Base-by-base conservation (phyloP, 805 yeast genomes). In the Brettanomyces anomalus region DNA sequence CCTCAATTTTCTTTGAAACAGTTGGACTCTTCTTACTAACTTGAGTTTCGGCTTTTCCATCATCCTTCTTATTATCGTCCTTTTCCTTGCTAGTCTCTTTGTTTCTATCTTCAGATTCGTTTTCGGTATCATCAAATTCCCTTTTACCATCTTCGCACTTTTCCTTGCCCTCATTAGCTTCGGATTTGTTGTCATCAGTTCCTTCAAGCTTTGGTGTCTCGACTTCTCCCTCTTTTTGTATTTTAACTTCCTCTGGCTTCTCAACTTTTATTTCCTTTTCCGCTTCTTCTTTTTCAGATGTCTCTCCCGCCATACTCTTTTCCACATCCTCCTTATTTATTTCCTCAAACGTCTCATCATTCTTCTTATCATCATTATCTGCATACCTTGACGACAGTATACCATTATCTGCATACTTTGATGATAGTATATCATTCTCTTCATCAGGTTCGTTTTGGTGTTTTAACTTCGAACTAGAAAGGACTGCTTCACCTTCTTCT, bases 231-330 rank as follows among this genome's bases (percentile, higher is more conserved):
- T 39, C 34, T 31, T 28, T 18, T 4, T n/a, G n/a, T n/a, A n/a
- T n/a, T n/a, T 41, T 32, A 48, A 21, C 48, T 51, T 19, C 50
- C 56, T 3, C 51, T 54, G 5, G 40, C 50, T 6, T 39, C 55
- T 4, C 47, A 15, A 13, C 51, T 55, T 6, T 42, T 49, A 4
- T 40, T 54, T 4, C 47, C 10, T 14, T 51, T 3, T 43, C 50
- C 20, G 40, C 41, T 31, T 49, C 47, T 37, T 42, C 35, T 14
- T 39, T 32, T 10, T 42, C 42, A 8, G 28, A 48, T n/a, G 28
- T 53, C 44, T 46, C 46, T 47, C 28, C 37, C n/a, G 36, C 34
- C 10, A 17, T 18, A 19, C 28, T 34, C 31, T 30, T 14, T 15
- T 36, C 33, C 21, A 35, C 41, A 20, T 38, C 47, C 15, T 15